phyloP scores from a whole-genome alignment of 176 grass and related monocot genomes.

The Oryza australiensis region DNA sequence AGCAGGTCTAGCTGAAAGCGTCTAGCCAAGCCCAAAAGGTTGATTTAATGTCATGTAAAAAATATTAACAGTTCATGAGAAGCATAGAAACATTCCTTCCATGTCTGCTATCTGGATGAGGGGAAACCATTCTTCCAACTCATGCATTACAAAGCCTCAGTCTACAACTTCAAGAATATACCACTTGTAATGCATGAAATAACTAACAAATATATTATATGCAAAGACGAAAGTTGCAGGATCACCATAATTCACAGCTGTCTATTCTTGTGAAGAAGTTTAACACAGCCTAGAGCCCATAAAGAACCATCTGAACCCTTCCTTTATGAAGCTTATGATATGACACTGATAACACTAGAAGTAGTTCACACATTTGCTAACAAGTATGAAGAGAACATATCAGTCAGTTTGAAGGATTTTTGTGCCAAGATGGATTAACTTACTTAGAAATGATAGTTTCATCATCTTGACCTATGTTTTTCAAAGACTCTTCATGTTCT shows the following conservation, averaged over 20 bases:
- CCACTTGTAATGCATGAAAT: background rate
- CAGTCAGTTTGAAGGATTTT: background rate
- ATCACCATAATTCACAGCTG: background rate
- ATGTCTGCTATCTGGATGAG: background rate
- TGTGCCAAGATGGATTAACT: conserved; percentile 22
- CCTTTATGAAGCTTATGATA: background rate
- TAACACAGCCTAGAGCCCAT: background rate
- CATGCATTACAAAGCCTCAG: background rate
- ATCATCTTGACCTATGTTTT: background rate
- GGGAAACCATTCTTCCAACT: background rate
- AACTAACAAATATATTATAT: background rate
- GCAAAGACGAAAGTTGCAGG: background rate
- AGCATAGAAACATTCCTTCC: too few species aligned
- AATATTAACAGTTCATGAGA: background rate
- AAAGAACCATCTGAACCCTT: background rate
- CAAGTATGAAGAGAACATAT: background rate
- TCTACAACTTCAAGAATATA: background rate
- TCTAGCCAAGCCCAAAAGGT: too few species aligned
- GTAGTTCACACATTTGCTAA: background rate
- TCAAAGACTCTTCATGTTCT: conserved; percentile 27
- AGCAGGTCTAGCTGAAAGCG: too few species aligned
- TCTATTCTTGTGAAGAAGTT: background rate
- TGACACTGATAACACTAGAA: background rate
- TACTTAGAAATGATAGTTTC: conserved; percentile 39
- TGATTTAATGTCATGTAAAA: background rate